Percentiles rank a stretch among this genome's conserved stretches.
Evolutionary conservation across 2,329 filamentous ascomycete species (phyloP).

Genomic region (Dactylellina haptotyla): DNA sequence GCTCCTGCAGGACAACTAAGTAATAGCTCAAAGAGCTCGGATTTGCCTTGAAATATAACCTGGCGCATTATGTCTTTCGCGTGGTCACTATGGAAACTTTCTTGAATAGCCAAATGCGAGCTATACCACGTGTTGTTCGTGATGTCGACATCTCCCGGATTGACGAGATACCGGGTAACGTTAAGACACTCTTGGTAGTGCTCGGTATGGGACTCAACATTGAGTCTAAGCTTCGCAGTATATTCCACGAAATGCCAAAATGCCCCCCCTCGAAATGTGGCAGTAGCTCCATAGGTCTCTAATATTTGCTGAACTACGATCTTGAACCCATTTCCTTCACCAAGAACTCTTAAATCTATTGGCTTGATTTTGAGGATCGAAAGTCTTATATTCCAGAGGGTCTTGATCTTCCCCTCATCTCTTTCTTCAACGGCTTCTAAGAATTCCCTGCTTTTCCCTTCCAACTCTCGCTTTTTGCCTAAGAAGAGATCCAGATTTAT

Average conservation of each 20-base stretch:
- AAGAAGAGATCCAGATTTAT: neutral
- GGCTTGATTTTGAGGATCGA: neutral
- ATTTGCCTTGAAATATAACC: neutral
- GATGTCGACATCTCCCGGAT: neutral
- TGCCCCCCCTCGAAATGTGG: neutral
- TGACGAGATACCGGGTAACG: neutral
- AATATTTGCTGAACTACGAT: neutral
- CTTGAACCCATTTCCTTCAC: neutral
- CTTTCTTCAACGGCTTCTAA: neutral
- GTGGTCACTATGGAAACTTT: neutral
- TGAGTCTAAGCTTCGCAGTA: neutral
- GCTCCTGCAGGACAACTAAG: neutral
- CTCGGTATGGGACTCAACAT: neutral
- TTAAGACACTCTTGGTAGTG: neutral
- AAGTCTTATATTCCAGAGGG: neutral
- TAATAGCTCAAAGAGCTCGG: neutral
- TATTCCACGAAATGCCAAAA: conserved; percentile 3
- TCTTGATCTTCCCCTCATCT: neutral
- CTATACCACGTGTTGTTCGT: neutral
- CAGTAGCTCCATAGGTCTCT: neutral
- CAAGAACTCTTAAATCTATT: neutral
- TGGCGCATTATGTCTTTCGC: neutral
- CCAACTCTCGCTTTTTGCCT: neutral
- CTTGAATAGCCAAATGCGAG: neutral
- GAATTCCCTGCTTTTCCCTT: neutral